These are phyloP conservation scores for Leccinum longicurvipes DNA, from an alignment of 768 basidiomycete species.

Conservation along the genomic window DNA sequence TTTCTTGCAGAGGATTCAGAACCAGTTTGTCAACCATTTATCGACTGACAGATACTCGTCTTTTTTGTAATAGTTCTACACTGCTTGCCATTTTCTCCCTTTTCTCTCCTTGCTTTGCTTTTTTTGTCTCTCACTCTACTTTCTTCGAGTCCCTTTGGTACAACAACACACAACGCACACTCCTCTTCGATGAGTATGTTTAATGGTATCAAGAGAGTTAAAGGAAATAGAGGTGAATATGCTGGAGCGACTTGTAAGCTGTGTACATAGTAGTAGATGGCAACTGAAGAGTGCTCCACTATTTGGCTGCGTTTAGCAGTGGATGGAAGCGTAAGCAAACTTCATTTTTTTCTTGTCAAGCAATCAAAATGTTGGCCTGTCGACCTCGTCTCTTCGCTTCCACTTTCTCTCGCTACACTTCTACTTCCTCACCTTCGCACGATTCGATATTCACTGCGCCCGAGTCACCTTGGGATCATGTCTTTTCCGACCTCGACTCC, in stretches of 20 bases:
- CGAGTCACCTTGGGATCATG: slow-evolving; percentile 49
- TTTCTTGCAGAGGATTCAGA: slow-evolving; percentile 17
- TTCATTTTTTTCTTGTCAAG: neutral
- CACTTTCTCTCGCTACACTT: neutral
- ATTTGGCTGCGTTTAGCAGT: too few species aligned
- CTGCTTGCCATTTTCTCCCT: neutral
- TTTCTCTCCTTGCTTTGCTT: neutral
- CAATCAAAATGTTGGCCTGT: slow-evolving; percentile 19
- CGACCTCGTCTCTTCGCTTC: slow-evolving; percentile 5
- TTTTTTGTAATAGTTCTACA: neutral
- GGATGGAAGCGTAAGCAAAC: neutral
- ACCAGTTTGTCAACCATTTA: neutral
- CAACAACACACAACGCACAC: too few species aligned
- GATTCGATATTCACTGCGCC: slow-evolving; percentile 35
- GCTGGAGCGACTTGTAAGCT: neutral
- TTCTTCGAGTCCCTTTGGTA: too few species aligned
- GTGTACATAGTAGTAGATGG: too few species aligned
- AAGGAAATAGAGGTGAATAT: neutral
- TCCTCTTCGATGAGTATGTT: too few species aligned
- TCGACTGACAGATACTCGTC: neutral
- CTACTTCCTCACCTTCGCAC: neutral
- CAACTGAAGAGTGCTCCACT: too few species aligned
- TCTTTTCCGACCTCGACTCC: slow-evolving; percentile 46
- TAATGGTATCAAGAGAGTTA: neutral
- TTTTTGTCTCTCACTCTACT: too few species aligned